Base-by-base conservation (phyloP, 2,329 filamentous ascomycete species). In the Fusarium musae region DNA sequence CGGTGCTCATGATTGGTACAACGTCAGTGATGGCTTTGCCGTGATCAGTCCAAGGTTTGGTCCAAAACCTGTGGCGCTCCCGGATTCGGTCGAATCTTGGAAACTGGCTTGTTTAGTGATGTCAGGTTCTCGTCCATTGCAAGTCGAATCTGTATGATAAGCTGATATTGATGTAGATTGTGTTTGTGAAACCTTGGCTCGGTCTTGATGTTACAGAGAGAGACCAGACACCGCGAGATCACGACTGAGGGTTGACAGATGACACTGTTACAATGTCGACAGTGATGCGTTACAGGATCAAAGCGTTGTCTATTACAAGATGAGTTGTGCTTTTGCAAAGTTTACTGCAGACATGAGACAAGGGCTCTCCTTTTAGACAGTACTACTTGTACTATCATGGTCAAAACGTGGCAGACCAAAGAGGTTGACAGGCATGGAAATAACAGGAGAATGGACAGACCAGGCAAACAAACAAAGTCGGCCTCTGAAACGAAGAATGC, bases 41-140 rank as follows among this genome's bases (percentile, higher is more conserved):
- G 43, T 62, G 43, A 61, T 40, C 54, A 49, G 21, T 34, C 23
- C 52, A 67, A 63, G 32, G 70, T 70, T 73, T 54, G 40, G n/a
- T 32, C 50, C 44, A 65, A 40, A 32, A 2, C 19, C 53, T 49
- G 70, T 70, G 70, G 70, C 70, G 60, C 36, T 43, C 34, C 70
- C 70, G 57, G 70, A 70, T 73, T 52, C 26, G 58, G 66, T 46
- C 52, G 53, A 49, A 39, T 37, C 15, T 52, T 39, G 9, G 17
- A 19, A 53, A 17, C 6, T 16, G 43, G 28, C 32, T 70, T 37
- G n/a, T 26, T 42, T 50, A 26, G 32, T 59, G 69, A 66, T 59
- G 67, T 70, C 60, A 62, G 62, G 19, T 26, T 71, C 32, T 53
- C 46, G 30, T 34, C n/a, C 11, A 23, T 39, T 52, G 36, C 37